Conservation (phyloP, 371 early-diverging fungal species). For the Mucor irregularis region DNA sequence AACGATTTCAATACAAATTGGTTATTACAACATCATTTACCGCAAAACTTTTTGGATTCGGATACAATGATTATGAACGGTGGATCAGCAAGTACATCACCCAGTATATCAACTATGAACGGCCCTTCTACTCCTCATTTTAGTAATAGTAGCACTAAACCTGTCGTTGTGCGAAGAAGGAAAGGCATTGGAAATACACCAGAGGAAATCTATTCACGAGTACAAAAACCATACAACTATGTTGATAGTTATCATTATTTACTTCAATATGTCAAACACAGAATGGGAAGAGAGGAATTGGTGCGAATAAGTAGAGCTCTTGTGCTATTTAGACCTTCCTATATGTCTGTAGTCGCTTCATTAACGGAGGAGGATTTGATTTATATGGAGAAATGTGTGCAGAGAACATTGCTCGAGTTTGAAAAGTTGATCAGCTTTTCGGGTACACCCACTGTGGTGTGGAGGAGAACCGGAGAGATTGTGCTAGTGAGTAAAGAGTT, state of each 20-base stretch:
- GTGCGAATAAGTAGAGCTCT: constrained; percentile 80
- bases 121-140: background rate
- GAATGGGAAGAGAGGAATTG: constrained; percentile 78
- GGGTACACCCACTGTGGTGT: constrained; percentile 89
- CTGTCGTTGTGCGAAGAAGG: constrained; percentile 18
- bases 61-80: constrained; percentile 5
- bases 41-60: too few relatives aligned
- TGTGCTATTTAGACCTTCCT: constrained; percentile 81
- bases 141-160: background rate
- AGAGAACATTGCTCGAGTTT: constrained; percentile 83
- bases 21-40: too few relatives aligned
- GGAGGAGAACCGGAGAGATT: constrained; percentile 89
- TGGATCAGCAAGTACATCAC: constrained; percentile 6
- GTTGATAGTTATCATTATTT: constrained; percentile 82
- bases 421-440: constrained; percentile 83
- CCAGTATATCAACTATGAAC: constrained; percentile 3
- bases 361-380: constrained; percentile 81
- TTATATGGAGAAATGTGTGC: constrained; percentile 90
- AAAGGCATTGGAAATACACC: constrained; percentile 44
- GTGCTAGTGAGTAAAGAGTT: constrained; percentile 88
- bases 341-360: constrained; percentile 81
- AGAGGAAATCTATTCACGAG: constrained; percentile 68
- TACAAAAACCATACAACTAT: constrained; percentile 76
- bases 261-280: constrained; percentile 64
- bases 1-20: too few relatives aligned